These are phyloP conservation scores for Nadsonia fulvescens DNA, from an alignment of 805 yeast species.

Conservation along the genomic window DNA sequence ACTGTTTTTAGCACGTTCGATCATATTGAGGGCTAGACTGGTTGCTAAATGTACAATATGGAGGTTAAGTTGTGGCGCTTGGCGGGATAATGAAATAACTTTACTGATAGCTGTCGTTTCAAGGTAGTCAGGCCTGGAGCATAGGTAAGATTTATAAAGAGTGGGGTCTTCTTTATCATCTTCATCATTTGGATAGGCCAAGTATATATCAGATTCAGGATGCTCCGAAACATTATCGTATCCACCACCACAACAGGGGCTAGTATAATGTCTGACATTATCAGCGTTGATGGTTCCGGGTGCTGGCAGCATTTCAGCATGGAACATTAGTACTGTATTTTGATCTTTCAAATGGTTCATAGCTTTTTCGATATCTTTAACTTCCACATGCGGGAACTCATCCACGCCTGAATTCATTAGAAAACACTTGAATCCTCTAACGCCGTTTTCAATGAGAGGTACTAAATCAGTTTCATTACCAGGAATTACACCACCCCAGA, in stretches of 20 bases:
- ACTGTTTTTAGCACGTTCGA: constrained; percentile 41
- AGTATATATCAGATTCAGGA: too few relatives aligned
- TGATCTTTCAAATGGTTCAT: constrained; percentile 42
- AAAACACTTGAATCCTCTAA: constrained; percentile 86
- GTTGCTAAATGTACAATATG: constrained; percentile 89
- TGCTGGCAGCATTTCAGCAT: constrained; percentile 58
- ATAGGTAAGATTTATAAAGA: constrained; percentile 52
- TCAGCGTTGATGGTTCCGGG: constrained; percentile 6
- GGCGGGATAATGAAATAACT: constrained; percentile 42
- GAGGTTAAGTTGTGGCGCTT: constrained; percentile 24
- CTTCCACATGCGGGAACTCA: constrained; percentile 72
- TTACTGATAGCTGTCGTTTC: constrained; percentile 72
- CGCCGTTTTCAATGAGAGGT: constrained; percentile 72
- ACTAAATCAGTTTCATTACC: constrained; percentile 46
- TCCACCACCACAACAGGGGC: too few relatives aligned
- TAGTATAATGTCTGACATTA: constrained; percentile 6
- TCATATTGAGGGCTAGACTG: constrained; percentile 59
- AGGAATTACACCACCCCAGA: constrained; percentile 94
- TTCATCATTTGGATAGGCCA: too few relatives aligned
- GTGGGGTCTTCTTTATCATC: constrained; percentile 28
- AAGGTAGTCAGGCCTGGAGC: constrained; percentile 76
- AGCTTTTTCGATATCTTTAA: constrained; percentile 47
- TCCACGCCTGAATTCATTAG: constrained; percentile 91
- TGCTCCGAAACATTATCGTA: too few relatives aligned
- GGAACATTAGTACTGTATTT: constrained; percentile 71